Evolutionary conservation across 345 rosid genomes (phyloP).

Genomic region (Cardiospermum halicacabum): DNA sequence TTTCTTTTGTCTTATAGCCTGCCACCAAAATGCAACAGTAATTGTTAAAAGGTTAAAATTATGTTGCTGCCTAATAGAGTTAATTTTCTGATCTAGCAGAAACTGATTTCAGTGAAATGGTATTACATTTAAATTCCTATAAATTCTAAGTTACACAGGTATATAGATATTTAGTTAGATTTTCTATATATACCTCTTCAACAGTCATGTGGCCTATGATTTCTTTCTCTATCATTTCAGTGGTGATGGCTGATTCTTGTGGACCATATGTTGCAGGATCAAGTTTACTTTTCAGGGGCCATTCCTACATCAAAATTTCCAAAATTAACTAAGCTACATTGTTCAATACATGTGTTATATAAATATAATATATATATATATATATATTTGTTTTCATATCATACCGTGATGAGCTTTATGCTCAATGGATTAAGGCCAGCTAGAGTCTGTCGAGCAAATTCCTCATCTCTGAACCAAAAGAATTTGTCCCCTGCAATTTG

Average conservation of each 20-base stretch:
- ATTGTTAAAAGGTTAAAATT: neutral
- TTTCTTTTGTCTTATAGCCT: conserved; percentile 53
- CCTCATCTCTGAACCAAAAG: conserved; percentile 77
- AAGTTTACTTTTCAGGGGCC: conserved; percentile 74
- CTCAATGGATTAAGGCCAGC: conserved; percentile 74
- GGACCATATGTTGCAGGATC: conserved; percentile 65
- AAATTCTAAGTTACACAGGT: too few species aligned
- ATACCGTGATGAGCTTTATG: conserved; percentile 57
- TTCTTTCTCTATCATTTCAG: conserved; percentile 43
- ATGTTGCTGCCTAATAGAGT: too few species aligned
- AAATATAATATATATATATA: too few species aligned
- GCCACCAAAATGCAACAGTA: neutral
- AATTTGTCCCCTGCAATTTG: conserved; percentile 52
- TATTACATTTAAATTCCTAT: too few species aligned
- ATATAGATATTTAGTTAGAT: neutral
- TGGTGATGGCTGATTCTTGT: conserved; percentile 58
- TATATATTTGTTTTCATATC: too few species aligned
- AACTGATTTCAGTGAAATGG: too few species aligned
- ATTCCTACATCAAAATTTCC: conserved; percentile 43
- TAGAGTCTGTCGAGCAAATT: conserved; percentile 69
- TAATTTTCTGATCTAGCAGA: too few species aligned
- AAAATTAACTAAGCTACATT: neutral
- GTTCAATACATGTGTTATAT: neutral
- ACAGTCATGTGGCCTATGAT: conserved; percentile 49
- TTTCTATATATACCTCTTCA: conserved; percentile 37